These are phyloP conservation scores for Plasmodium cynomolgi DNA, from an alignment of 169 alveolate genomes.

Conservation along the genomic window DNA sequence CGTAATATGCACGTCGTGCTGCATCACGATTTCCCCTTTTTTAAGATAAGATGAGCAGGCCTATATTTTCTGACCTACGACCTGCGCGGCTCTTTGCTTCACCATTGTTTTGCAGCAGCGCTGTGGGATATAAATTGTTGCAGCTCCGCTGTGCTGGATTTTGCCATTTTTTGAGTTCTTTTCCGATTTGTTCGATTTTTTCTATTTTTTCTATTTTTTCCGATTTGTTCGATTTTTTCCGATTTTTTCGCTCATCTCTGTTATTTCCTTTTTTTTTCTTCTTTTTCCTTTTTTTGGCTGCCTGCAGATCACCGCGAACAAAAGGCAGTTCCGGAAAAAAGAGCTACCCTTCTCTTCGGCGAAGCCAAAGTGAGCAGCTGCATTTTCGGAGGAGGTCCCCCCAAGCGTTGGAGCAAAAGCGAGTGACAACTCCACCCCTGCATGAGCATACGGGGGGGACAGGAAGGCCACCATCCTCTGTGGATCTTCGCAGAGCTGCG, in stretches of 20 bases:
- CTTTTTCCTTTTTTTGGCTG: background rate
- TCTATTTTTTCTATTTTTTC: background rate
- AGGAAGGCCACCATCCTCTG: background rate
- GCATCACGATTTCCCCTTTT: background rate
- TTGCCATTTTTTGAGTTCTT: background rate
- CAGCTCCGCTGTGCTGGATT: background rate
- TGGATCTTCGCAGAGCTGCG: background rate
- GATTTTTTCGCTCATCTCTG: background rate
- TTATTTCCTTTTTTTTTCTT: background rate
- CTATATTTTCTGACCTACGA: background rate
- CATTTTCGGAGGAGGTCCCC: background rate
- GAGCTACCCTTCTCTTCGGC: background rate
- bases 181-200: background rate
- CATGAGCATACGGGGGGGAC: background rate
- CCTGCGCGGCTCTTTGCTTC: background rate
- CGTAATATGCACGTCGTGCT: background rate
- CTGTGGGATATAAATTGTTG: background rate
- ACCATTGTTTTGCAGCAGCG: background rate
- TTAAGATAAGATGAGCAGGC: background rate
- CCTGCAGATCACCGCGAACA: background rate
- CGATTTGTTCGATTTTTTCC: background rate
- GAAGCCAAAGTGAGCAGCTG: background rate
- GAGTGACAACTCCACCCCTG: background rate
- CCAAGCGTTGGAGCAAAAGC: background rate
- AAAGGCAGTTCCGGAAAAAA: background rate